A percentile compares a stretch with the other conserved stretches of the same genome.
Conservation (phyloP, 305 asterid genomes). For the Solanum hybrid region DNA sequence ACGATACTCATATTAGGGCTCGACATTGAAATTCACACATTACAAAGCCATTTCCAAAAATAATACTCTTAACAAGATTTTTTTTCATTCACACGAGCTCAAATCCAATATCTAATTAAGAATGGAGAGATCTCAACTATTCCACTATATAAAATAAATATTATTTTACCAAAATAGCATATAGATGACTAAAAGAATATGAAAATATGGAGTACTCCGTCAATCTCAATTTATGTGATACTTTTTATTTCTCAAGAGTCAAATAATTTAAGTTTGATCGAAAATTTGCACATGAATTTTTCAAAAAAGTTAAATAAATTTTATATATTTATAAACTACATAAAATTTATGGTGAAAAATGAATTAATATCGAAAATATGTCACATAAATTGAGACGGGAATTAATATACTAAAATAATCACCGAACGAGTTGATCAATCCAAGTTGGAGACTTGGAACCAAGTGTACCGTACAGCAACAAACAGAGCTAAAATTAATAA, state of each 20-base stretch:
- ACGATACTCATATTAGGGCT: fast-evolving
- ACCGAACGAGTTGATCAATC: background rate
- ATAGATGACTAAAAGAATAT: background rate
- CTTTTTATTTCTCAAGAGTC: background rate
- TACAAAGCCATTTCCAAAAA: fast-evolving
- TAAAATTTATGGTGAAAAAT: background rate
- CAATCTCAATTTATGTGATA: background rate
- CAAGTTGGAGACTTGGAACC: background rate
- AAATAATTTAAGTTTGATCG: background rate
- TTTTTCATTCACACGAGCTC: background rate
- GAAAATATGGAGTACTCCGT: background rate
- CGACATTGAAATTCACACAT: background rate
- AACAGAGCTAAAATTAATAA: background rate
- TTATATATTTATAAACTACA: too few species aligned
- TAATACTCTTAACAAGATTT: background rate
- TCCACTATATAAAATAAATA: background rate
- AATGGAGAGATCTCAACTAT: background rate
- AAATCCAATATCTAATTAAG: background rate
- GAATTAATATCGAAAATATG: too few species aligned
- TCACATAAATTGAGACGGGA: background rate
- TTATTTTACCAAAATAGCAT: background rate
- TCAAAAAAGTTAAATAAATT: too few species aligned
- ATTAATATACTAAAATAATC: background rate
- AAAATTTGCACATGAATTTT: background rate
- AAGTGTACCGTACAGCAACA: background rate